Conservation (phyloP, 805 yeast species). For the Candida pini region DNA sequence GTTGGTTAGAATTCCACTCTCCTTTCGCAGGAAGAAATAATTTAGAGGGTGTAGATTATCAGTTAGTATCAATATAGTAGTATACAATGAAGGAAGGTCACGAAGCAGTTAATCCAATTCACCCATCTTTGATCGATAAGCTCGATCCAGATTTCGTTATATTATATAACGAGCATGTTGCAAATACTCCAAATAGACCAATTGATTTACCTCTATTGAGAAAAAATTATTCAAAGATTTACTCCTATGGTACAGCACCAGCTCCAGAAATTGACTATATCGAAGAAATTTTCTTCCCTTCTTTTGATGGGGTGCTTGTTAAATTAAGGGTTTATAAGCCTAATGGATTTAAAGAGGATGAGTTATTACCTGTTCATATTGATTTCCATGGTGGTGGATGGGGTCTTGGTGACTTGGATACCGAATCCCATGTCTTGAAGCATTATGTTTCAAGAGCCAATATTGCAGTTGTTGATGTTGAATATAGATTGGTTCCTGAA, state of each 20-base stretch:
- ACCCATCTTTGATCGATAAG: slow-evolving; percentile 16
- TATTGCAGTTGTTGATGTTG: slow-evolving; percentile 28
- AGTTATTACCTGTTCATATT: slow-evolving; percentile 25
- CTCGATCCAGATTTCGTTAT: slow-evolving; percentile 22
- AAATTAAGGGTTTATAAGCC: slow-evolving; percentile 24
- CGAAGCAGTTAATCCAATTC: slow-evolving; percentile 15
- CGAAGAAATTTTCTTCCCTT: slow-evolving; percentile 10
- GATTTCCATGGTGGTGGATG: slow-evolving; percentile 32
- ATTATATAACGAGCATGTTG: slow-evolving; percentile 22
- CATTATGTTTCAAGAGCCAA: slow-evolving; percentile 22
- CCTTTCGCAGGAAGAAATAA: too few species aligned
- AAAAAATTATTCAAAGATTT: slow-evolving; percentile 20
- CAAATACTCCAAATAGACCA: slow-evolving; percentile 17
- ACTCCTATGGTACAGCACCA: slow-evolving; percentile 22
- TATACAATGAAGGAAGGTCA: slow-evolving; percentile 12
- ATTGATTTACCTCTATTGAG: slow-evolving; percentile 16
- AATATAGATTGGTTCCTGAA: slow-evolving; percentile 28
- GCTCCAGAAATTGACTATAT: slow-evolving; percentile 18
- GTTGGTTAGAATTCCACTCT: too few species aligned
- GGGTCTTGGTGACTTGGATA: slow-evolving; percentile 28
- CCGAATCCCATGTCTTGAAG: slow-evolving; percentile 25
- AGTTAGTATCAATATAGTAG: too few species aligned
- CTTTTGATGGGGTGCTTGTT: slow-evolving; percentile 22
- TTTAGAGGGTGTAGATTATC: too few species aligned
- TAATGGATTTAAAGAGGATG: slow-evolving; percentile 13